Percentiles rank a stretch among this genome's conserved stretches.
phyloP scores from a whole-genome alignment of 2,329 filamentous ascomycete genomes.

The Bertia moriformis region DNA sequence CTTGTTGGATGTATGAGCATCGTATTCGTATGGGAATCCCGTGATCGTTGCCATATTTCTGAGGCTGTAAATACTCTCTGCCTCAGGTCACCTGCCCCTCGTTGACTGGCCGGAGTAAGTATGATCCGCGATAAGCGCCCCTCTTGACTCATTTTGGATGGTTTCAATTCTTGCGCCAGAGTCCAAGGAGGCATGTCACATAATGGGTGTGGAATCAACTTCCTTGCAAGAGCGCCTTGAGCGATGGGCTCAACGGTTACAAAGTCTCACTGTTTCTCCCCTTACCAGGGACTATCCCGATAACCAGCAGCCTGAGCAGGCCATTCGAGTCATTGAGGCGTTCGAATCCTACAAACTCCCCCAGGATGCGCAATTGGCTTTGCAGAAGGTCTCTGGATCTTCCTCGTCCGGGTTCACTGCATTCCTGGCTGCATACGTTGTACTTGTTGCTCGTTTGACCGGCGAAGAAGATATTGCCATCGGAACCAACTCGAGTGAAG shows the following conservation, averaged over 20 bases:
- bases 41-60: no score
- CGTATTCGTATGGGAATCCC: no score
- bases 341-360: slow-evolving; percentile 16
- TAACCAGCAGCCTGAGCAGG: neutral
- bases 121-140: no score
- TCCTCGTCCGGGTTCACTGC: slow-evolving; percentile 19
- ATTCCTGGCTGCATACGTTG: slow-evolving; percentile 24
- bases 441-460: slow-evolving; percentile 26
- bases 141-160: no score
- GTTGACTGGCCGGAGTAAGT: no score
- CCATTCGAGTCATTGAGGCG: slow-evolving; percentile 9
- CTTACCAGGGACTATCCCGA: slow-evolving; percentile 26
- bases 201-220: slow-evolving; percentile 15
- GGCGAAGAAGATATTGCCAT: slow-evolving; percentile 31
- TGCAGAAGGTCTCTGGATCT: slow-evolving; percentile 19
- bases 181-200: no score
- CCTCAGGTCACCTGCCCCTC: no score
- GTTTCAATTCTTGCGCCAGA: no score
- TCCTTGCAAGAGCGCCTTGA: slow-evolving; percentile 20
- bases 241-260: slow-evolving; percentile 22
- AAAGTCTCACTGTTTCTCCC: slow-evolving; percentile 23
- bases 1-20: no score
- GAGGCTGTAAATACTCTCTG: no score
- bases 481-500: slow-evolving; percentile 23
- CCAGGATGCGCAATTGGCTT: slow-evolving; percentile 15